Conservation (phyloP, 2,329 filamentous ascomycete genomes). For the Fusarium verticillioides region DNA sequence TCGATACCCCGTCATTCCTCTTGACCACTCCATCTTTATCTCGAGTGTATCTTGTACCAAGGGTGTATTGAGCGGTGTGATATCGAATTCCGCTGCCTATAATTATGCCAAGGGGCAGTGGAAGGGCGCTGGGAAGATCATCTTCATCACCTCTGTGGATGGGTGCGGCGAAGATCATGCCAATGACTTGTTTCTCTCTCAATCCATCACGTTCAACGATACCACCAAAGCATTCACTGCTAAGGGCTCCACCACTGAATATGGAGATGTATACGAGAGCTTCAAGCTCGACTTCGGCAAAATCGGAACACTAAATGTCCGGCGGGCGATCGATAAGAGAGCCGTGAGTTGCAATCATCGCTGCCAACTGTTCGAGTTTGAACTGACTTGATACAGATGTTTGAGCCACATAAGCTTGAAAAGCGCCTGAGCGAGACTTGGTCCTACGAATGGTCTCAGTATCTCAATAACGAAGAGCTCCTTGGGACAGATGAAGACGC, state of each 20-base stretch:
- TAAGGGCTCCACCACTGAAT: background rate
- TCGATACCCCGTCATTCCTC: constrained; percentile 9
- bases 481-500: background rate
- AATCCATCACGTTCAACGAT: background rate
- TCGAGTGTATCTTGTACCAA: background rate
- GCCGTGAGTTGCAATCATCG: constrained; percentile 3
- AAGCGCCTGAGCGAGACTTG: background rate
- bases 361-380: too few species aligned
- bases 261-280: background rate
- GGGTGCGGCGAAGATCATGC: constrained; percentile 12
- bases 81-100: background rate
- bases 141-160: constrained; percentile 21
- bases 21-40: constrained; percentile 16
- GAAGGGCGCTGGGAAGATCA: background rate
- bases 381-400: background rate
- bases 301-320: constrained; percentile 6
- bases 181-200: constrained; percentile 16
- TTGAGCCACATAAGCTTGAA: constrained; percentile 2
- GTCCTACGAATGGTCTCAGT: background rate
- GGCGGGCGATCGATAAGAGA: constrained; percentile 11
- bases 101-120: constrained; percentile 18
- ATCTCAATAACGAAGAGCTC: background rate
- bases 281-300: constrained; percentile 10
- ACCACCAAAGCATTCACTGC: constrained; percentile 3
- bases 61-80: background rate